Base-by-base conservation (phyloP, 148 eudicot species). In the Arctostaphylos glauca region DNA sequence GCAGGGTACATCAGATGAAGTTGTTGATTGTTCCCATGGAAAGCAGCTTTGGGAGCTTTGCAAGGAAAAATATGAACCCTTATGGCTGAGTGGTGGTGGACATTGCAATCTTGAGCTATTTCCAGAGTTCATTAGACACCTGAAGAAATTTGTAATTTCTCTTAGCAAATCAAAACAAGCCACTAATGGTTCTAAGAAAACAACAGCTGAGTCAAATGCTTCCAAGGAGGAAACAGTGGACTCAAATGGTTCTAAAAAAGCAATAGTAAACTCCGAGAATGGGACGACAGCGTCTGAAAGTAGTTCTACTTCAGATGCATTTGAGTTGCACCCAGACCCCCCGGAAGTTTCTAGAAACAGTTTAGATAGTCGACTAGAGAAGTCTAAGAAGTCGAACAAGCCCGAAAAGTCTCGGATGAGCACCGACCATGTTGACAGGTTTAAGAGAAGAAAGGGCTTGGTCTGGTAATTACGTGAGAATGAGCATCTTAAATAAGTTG, bases 21-120 rank as follows among this genome's bases (percentile, higher is more conserved):
- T 96, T 53, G 98, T 96, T 73, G 98, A 96, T 83, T 94, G 90
- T 54, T 91, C 98, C 84, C 98, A 96, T 18, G 98, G 98, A 81
- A 96, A 91, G 89, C 96, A 96, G 85, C 95, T 96, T 46, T 85
- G 90, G 84, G 98, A 96, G 88, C 98, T 91, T 58, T 90, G 95
- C 83, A 96, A 93, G 83, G 89, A 88, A 81, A 94, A 94, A 83
- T 93, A 96, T 43, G 98, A 94, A 74, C 98, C 98, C 47, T 83
- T 96, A 50, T 94, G 98, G 98, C 90, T 96, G 74, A 91, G 80
- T 82, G 98, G 98, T 9, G 98, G 98, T 77, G 98, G 98, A 14
- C 98, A 96, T 84, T 93, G 97, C 87, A 94, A 96, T 82, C 98
- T 96, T 41, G 98, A 96, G 88, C 90, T 96, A 53, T 96, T 89